Evolutionary conservation across 2,329 filamentous ascomycete genomes (phyloP).

Genomic region (Dothideomycetes sp.): DNA sequence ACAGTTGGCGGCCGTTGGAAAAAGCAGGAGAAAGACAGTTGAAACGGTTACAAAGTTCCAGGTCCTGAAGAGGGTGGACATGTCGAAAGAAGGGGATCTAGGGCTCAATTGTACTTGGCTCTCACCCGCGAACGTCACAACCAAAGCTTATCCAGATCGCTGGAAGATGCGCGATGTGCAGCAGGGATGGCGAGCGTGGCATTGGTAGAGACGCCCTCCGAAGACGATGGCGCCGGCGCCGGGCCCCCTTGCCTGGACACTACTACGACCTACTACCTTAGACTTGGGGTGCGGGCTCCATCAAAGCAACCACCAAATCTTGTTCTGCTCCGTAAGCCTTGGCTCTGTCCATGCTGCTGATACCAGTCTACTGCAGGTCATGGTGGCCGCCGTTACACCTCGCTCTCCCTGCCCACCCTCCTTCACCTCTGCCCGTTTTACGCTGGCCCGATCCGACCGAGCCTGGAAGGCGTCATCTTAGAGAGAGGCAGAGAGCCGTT

Average conservation of each 20-base stretch:
- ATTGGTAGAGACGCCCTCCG: constrained; percentile 8
- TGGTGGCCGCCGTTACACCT: constrained; percentile 9
- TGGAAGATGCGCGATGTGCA: constrained; percentile 22
- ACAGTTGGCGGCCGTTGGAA: constrained; percentile 12
- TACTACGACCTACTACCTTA: background rate
- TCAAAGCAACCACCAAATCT: background rate
- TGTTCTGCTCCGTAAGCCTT: background rate
- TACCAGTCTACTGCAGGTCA: constrained; percentile 12
- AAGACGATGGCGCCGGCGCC: constrained; percentile 11
- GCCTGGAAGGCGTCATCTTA: constrained; percentile 11
- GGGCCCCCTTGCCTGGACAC: constrained; percentile 1
- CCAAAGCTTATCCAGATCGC: constrained; percentile 29
- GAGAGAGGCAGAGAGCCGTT: constrained; percentile 5
- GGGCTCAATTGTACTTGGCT: constrained; percentile 12
- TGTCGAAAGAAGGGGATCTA: constrained; percentile 10
- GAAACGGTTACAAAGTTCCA: constrained; percentile 10
- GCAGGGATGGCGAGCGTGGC: constrained; percentile 11
- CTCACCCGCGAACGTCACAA: constrained; percentile 13
- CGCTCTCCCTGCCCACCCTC: constrained; percentile 4
- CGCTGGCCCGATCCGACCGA: constrained; percentile 4
- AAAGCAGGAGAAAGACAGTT: constrained; percentile 14
- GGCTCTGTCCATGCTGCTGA: background rate
- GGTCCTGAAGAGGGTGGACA: constrained; percentile 8
- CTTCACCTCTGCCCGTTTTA: background rate
- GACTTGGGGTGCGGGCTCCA: background rate